These are phyloP conservation scores for Trametes meyenii DNA, from an alignment of 768 basidiomycete species.

Conservation along the genomic window DNA sequence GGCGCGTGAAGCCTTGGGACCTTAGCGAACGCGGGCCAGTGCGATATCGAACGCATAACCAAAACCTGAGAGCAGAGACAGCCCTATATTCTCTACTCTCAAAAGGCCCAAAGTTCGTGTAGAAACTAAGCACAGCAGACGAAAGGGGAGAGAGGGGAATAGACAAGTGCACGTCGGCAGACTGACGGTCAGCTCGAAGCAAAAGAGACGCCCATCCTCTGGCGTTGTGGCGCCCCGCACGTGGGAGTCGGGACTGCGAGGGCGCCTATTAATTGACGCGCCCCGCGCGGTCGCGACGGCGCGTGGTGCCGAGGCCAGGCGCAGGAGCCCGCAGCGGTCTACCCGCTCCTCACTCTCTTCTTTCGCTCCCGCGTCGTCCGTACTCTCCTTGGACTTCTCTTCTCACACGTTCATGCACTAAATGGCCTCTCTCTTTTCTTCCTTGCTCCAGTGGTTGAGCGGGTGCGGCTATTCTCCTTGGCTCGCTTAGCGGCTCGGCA, in stretches of 20 bases:
- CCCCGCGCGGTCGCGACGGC: slow-evolving; percentile 4
- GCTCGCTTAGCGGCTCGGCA: background rate
- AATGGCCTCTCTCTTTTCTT: slow-evolving; percentile 46
- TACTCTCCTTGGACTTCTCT: background rate
- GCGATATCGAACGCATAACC: background rate
- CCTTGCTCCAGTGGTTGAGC: slow-evolving; percentile 60
- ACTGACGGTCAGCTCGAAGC: background rate
- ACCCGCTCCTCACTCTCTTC: background rate
- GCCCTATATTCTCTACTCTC: too few relatives aligned
- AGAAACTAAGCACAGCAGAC: background rate
- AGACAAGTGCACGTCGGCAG: background rate
- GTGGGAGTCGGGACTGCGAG: background rate
- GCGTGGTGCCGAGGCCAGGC: slow-evolving; percentile 3
- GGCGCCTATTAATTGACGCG: background rate
- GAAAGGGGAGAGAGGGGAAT: background rate
- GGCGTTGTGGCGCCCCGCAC: slow-evolving; percentile 3
- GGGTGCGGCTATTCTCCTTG: slow-evolving; percentile 38
- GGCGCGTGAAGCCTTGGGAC: background rate
- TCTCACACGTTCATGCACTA: background rate
- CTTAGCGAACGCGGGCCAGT: slow-evolving; percentile 1
- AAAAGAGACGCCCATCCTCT: background rate
- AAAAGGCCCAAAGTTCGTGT: too few relatives aligned
- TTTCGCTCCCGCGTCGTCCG: background rate
- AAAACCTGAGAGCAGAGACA: background rate
- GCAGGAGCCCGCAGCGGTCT: background rate